Evolutionary conservation across 257 asterid genomes (phyloP).

Genomic region (Misopates orontium): DNA sequence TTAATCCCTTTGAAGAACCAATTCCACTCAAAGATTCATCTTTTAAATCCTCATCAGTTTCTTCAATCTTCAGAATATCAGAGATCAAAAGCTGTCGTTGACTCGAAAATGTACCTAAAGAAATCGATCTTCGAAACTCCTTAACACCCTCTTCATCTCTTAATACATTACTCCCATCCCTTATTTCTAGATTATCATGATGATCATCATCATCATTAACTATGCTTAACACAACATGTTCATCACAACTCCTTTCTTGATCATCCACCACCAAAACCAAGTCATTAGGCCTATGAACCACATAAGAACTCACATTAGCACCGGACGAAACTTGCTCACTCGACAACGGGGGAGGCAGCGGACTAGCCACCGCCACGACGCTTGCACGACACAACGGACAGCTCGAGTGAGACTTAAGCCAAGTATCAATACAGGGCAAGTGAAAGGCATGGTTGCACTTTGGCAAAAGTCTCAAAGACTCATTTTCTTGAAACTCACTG

Average conservation of each 20-base stretch:
- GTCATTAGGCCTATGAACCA: constrained; percentile 39
- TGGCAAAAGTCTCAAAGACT: constrained; percentile 70
- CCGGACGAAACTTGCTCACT: neutral
- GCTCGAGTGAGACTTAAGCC: constrained; percentile 71
- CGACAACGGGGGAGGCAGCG: constrained; percentile 9
- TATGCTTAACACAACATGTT: constrained; percentile 28
- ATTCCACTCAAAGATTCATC: constrained; percentile 22
- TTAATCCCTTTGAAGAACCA: constrained; percentile 42
- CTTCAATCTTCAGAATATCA: constrained; percentile 30
- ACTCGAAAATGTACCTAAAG: constrained; percentile 36
- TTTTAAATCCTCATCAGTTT: constrained; percentile 19
- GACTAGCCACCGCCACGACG: constrained; percentile 12
- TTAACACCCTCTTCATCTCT: constrained; percentile 29
- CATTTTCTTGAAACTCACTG: constrained; percentile 65
- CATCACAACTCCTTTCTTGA: neutral
- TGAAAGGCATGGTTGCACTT: constrained; percentile 91
- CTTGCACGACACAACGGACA: constrained; percentile 84
- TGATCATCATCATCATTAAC: constrained; percentile 11
- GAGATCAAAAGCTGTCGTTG: constrained; percentile 24
- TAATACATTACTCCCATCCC: no score
- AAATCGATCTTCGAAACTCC: constrained; percentile 39
- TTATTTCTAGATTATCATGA: neutral
- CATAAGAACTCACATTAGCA: constrained; percentile 23
- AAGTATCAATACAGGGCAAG: constrained; percentile 72
- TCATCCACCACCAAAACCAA: constrained; percentile 44